Percentiles rank a stretch among this genome's conserved stretches.
Conservation (phyloP, 768 basidiomycete genomes). For the Brasilioporus rufonigricans region DNA sequence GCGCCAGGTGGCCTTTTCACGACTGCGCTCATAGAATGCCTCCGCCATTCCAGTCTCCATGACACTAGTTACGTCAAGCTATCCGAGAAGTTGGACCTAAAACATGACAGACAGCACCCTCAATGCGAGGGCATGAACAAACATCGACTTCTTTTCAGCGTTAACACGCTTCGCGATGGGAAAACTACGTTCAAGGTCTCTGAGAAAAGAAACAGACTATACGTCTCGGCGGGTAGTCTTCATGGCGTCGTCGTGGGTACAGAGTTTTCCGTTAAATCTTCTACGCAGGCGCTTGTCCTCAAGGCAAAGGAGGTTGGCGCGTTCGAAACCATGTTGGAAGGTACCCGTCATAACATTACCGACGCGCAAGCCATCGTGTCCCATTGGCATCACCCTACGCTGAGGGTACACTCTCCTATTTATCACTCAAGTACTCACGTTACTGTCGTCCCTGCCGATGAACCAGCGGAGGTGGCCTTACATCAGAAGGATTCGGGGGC, state of each 20-base stretch:
- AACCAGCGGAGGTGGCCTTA: slow-evolving; percentile 12
- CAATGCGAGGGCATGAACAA: slow-evolving; percentile 20
- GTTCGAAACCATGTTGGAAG: slow-evolving; percentile 15
- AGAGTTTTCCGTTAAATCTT: slow-evolving; percentile 8
- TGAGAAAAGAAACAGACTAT: neutral
- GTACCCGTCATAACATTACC: neutral
- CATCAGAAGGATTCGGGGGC: neutral
- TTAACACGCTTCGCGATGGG: slow-evolving; percentile 12
- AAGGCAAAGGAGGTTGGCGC: slow-evolving; percentile 12
- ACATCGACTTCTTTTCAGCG: slow-evolving; percentile 18
- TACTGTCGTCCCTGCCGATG: slow-evolving; percentile 2
- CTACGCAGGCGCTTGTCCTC: slow-evolving; percentile 3
- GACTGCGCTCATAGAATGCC: slow-evolving; percentile 13
- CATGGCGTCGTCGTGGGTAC: slow-evolving; percentile 16
- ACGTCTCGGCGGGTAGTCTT: slow-evolving; percentile 18
- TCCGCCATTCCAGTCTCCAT: slow-evolving; percentile 6
- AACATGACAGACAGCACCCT: slow-evolving; percentile 8
- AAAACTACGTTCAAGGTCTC: slow-evolving; percentile 17
- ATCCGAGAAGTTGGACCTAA: slow-evolving; percentile 14
- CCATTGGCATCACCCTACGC: slow-evolving; percentile 7
- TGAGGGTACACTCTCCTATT: slow-evolving; percentile 8
- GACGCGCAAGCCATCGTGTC: slow-evolving; percentile 10
- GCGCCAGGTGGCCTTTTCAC: slow-evolving; percentile 19
- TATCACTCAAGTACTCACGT: neutral
- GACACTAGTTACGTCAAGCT: slow-evolving; percentile 16